Evolutionary conservation across 192 early-diverging fungal genomes (phyloP), one percentile per base, ranked within the genome.

Genomic region (Backusella australiensis): DNA sequence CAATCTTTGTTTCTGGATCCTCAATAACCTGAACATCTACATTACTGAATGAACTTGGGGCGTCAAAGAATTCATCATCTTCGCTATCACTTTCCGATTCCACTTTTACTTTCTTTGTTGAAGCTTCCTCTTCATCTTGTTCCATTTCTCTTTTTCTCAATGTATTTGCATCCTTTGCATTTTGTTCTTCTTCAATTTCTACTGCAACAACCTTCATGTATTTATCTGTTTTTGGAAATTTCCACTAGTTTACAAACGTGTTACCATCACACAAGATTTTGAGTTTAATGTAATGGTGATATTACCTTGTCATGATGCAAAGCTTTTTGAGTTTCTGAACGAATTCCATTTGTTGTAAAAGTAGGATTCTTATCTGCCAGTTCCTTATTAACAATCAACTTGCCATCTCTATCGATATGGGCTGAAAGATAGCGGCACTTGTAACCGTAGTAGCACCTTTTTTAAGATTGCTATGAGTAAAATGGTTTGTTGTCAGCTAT

Each of bases 361-460:
- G 67, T 44, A 34, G 77, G 59, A 38, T 76, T 73, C 17, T 77
- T 73, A 4, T 74, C 72, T 3, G 0, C 42, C 12, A 49, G 4
- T 29, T 86, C 89, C 68, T 93, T 85, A 68, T 94, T 86, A 23
- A 84, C 88, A n/a, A 91, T 71, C 34, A 89, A 74, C 35, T 81
- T 83, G 19, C 81, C 77, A 17, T 89, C 81, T 65, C 78, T 79
- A 41, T 83, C 77, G 36, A 90, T 70, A 76, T 93, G 90, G 3
- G 87, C 88, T 0, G 75, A 72, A 34, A 89, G 77, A 70, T 76
- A 93, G 17, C 92, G 77, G 75, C 93, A 93, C 44, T 87, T 88
- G 52, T 91, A 83, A 34, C 92, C 93, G 76, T 85, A 89, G 9
- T 63, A 80, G 56, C 92, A 91, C 71, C 85, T 89, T 36, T 3